Base-by-base conservation (phyloP, 108 stramenopile species). In the Fragilaria radians region DNA sequence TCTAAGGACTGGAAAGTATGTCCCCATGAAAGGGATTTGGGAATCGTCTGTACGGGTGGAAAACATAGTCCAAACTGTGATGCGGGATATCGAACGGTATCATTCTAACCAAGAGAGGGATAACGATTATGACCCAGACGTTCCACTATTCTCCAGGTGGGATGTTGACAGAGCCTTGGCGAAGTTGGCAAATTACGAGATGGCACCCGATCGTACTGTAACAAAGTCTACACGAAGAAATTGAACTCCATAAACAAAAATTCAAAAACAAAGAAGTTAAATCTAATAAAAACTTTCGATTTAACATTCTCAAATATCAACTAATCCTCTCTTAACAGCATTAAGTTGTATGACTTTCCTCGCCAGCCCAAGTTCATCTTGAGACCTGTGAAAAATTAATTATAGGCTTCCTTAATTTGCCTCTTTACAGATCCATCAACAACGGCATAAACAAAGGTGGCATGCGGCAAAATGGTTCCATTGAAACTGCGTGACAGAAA, bases 381-480 rank as follows among this genome's bases (percentile, higher is more conserved):
- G n/a, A n/a, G n/a, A n/a, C n/a, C n/a, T n/a, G n/a, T n/a, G n/a
- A n/a, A n/a, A n/a, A n/a, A n/a, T n/a, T n/a, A n/a, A n/a, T n/a
- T n/a, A n/a, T n/a, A n/a, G n/a, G n/a, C n/a, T n/a, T n/a, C n/a
- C n/a, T n/a, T n/a, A n/a, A n/a, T n/a, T n/a, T n/a, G n/a, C n/a
- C n/a, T n/a, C n/a, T 62, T 49, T 54, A 18, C 32, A 28, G 17
- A 32, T 81, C 77, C 19, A 65, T 53, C 47, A 80, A 60, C 74
- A 86, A 66, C 1, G 85, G 85, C 79, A 86, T 80, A 33, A 56
- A 81, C 29, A 80, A 54, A 27, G 79, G 77, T 18, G 74, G 60
- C 28, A 54, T 65, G 28, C 73, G 55, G 4, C 67, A 74, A 58
- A 87, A 87, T 46, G 79, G 76, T 57, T 80, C 70, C 50, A 63